Evolutionary conservation across 495 filamentous ascomycete genomes (phyloP).

Genomic region (Penicillium paxilli): DNA sequence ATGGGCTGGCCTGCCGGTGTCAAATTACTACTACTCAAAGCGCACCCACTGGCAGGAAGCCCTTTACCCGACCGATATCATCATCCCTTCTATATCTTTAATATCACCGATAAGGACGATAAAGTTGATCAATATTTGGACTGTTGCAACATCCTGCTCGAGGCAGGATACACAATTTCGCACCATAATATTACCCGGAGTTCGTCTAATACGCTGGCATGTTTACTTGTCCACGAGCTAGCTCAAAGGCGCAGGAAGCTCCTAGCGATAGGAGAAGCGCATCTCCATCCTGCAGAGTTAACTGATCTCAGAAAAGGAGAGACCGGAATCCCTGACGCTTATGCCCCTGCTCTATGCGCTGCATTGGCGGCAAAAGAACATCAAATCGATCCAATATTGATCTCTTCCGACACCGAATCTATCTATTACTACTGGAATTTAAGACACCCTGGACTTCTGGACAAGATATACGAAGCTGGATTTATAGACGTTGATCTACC

Average conservation of each 20-base stretch:
- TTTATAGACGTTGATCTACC: constrained; percentile 1
- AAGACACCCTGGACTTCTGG: not conserved
- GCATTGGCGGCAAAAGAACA: not conserved
- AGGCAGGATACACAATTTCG: not conserved
- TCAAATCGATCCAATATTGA: not conserved
- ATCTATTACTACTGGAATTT: not conserved
- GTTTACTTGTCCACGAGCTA: not conserved
- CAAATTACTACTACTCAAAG: not conserved
- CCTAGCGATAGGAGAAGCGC: not conserved
- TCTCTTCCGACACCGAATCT: not conserved
- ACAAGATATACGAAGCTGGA: not conserved
- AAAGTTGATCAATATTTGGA: not conserved
- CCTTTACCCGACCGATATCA: no score
- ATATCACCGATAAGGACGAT: not conserved
- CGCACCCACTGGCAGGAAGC: no score
- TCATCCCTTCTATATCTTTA: no score
- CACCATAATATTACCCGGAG: not conserved
- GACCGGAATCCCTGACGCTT: constrained; percentile 1
- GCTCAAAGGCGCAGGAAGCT: not conserved
- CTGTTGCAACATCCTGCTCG: not conserved
- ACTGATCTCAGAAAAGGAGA: constrained; percentile 2
- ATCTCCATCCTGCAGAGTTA: not conserved
- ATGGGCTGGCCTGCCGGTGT: not conserved
- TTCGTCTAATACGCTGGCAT: not conserved
- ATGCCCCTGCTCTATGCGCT: not conserved